Conservation (phyloP, 768 basidiomycete genomes). For the Austroboletus eburneus region DNA sequence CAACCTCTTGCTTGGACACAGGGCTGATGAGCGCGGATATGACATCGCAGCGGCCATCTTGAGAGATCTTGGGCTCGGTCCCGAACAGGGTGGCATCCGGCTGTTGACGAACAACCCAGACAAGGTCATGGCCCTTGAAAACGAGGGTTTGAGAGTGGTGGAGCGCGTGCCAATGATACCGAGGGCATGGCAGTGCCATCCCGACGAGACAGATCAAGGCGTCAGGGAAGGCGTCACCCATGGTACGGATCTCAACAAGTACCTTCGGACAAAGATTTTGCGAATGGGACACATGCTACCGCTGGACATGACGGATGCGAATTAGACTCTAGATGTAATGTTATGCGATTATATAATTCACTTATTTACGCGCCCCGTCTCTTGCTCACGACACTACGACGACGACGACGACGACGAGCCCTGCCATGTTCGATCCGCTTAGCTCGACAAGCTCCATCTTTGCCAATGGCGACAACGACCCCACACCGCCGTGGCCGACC, state of each 20-base stretch:
- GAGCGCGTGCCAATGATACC: slow-evolving; percentile 96
- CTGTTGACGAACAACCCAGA: slow-evolving; percentile 98
- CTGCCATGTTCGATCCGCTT: slow-evolving; percentile 70
- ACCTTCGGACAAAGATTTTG: slow-evolving; percentile 92
- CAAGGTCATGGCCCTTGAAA: slow-evolving; percentile 84
- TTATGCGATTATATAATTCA: slow-evolving; percentile 15
- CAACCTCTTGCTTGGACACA: slow-evolving; percentile 91
- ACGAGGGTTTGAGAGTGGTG: slow-evolving; percentile 71
- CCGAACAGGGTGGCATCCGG: slow-evolving; percentile 53
- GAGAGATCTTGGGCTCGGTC: slow-evolving; percentile 76
- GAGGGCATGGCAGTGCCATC: slow-evolving; percentile 62
- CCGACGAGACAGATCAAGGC: slow-evolving; percentile 9
- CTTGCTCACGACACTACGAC: too few relatives aligned
- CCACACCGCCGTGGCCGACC: slow-evolving; percentile 71
- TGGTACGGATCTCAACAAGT: slow-evolving; percentile 89
- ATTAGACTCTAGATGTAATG: not conserved
- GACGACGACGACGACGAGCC: too few relatives aligned
- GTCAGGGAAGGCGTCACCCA: too few relatives aligned
- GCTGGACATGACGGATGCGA: slow-evolving; percentile 28
- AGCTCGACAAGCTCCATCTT: slow-evolving; percentile 51
- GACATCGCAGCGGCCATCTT: slow-evolving; percentile 89
- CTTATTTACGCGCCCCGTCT: not conserved
- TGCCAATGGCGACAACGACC: slow-evolving; percentile 43
- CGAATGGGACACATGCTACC: slow-evolving; percentile 95
- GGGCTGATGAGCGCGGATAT: slow-evolving; percentile 91